Evolutionary conservation across 495 filamentous ascomycete species (phyloP).

Genomic region (Hyaloscypha bicolor): DNA sequence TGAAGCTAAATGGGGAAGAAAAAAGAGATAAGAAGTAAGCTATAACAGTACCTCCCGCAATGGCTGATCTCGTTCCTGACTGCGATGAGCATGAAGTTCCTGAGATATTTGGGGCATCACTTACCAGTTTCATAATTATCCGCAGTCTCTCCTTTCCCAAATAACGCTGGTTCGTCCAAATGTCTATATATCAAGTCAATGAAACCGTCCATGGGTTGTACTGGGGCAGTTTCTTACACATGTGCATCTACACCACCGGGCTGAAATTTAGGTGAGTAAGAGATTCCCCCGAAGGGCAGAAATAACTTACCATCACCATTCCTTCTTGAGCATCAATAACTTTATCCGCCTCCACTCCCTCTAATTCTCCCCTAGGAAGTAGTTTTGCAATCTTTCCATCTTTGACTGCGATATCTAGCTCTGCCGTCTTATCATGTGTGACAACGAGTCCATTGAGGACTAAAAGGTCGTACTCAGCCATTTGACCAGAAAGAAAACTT

Average conservation of each 20-base stretch:
- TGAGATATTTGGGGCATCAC: neutral
- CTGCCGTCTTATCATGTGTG: conserved; percentile 47
- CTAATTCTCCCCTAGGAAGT: conserved; percentile 38
- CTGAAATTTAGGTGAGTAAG: conserved; percentile 22
- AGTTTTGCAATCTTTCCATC: conserved; percentile 54
- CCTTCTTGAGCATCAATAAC: conserved; percentile 52
- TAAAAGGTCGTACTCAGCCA: conserved; percentile 43
- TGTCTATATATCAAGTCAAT: neutral
- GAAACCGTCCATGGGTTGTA: neutral
- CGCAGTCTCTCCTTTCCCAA: conserved; percentile 51
- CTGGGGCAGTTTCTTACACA: conserved; percentile 35
- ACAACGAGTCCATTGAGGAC: conserved; percentile 51
- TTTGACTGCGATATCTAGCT: conserved; percentile 54
- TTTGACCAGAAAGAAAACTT: neutral
- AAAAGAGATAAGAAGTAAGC: too few species aligned
- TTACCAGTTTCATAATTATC: conserved; percentile 52
- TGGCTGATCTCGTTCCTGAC: conserved; percentile 54
- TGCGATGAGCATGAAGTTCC: neutral
- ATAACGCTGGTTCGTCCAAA: conserved; percentile 42
- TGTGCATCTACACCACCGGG: conserved; percentile 48
- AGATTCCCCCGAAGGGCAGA: neutral
- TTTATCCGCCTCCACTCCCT: conserved; percentile 32
- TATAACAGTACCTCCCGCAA: conserved; percentile 43
- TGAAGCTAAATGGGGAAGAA: too few species aligned
- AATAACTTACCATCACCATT: conserved; percentile 44